Evolutionary conservation across 306 rosid genomes (phyloP).

Genomic region (Luffa acutangula): DNA sequence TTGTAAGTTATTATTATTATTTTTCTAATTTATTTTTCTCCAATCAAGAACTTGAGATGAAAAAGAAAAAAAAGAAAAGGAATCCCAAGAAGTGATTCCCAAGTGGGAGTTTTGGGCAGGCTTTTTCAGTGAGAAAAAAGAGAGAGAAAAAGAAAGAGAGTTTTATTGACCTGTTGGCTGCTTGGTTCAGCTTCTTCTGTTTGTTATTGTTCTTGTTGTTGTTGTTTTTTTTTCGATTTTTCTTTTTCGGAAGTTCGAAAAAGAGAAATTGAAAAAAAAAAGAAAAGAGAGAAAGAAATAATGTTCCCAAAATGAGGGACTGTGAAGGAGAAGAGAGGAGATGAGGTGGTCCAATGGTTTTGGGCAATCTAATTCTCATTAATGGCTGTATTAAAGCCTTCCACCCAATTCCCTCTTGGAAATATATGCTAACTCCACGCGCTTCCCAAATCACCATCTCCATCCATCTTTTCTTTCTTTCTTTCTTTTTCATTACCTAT

Average conservation of each 20-base stretch:
- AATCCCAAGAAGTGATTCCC: conserved; percentile 45
- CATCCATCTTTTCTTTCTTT: too few species aligned
- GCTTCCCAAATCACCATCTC: background rate
- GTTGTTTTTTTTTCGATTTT: background rate
- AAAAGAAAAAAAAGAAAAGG: background rate
- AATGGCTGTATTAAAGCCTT: conserved; percentile 43
- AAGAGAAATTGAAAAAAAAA: too few species aligned
- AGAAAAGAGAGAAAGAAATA: conserved; percentile 21
- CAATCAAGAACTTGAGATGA: background rate
- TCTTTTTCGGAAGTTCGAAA: background rate
- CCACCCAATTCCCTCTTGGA: conserved; percentile 38
- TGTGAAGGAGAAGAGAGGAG: conserved; percentile 22
- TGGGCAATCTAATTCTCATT: conserved; percentile 57
- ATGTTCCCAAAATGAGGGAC: conserved; percentile 51
- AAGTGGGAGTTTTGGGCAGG: conserved; percentile 53
- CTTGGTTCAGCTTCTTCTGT: background rate
- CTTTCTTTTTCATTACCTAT: background rate
- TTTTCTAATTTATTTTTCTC: background rate
- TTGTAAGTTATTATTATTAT: background rate
- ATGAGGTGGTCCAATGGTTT: conserved; percentile 76
- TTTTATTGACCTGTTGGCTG: background rate
- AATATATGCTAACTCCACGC: conserved; percentile 29
- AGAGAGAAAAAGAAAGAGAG: background rate
- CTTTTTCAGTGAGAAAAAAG: conserved; percentile 45
- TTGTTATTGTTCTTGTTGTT: background rate